These are phyloP conservation scores for Pseudomonodictys pantanalensis DNA, from an alignment of 495 filamentous ascomycete species.

Conservation along the genomic window DNA sequence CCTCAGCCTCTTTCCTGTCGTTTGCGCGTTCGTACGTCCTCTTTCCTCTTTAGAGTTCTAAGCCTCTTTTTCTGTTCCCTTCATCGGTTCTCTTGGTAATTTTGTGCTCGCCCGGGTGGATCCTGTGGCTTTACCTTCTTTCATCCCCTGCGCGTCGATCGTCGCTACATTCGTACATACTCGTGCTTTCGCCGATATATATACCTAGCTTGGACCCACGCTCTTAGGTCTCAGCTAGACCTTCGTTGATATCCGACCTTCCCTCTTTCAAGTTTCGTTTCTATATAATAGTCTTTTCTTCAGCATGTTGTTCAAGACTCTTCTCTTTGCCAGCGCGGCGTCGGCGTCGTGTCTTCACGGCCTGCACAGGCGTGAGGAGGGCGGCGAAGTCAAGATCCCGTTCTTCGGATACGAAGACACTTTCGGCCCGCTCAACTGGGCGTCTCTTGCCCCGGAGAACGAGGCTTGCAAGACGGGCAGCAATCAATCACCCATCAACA, in stretches of 20 bases:
- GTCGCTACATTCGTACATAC: neutral
- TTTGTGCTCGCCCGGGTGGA: constrained; percentile 2
- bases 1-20: neutral
- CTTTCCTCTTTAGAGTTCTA: constrained; percentile 8
- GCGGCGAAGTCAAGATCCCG: constrained; percentile 9
- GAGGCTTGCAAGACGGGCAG: constrained; percentile 52
- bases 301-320: constrained; percentile 21
- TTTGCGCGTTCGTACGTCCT: neutral
- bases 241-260: too few species aligned
- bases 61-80: neutral
- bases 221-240: too few species aligned
- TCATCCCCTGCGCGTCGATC: constrained; percentile 14
- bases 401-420: constrained; percentile 53
- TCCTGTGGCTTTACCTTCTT: neutral
- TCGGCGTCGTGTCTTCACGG: constrained; percentile 31
- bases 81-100: constrained; percentile 3
- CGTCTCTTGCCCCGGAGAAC: constrained; percentile 48
- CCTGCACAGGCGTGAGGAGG: constrained; percentile 7
- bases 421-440: constrained; percentile 60
- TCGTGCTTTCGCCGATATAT: neutral
- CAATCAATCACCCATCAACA: constrained; percentile 62
- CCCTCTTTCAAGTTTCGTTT: neutral
- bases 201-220: too few species aligned
- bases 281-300: neutral
- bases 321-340: constrained; percentile 23